Percentiles rank a stretch among this genome's conserved stretches.
Conservation (phyloP, 2,329 filamentous ascomycete species). For the Xylaria multiplex region DNA sequence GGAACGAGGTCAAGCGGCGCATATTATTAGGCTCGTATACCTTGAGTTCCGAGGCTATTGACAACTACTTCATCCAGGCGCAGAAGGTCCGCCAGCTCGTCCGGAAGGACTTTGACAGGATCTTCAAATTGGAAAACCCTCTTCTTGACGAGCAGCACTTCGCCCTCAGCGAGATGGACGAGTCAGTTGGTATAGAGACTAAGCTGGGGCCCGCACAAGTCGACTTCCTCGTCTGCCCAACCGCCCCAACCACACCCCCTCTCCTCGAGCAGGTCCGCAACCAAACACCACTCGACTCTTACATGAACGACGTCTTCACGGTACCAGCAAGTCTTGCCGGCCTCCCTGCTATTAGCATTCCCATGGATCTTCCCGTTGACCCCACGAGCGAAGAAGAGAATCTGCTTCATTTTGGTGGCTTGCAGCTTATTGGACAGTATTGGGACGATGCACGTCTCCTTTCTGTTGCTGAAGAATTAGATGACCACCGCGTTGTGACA, state of each 20-base stretch:
- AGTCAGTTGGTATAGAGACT: slow-evolving; percentile 60
- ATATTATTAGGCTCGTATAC: slow-evolving; percentile 92
- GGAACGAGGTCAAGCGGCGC: slow-evolving; percentile 83
- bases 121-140: slow-evolving; percentile 77
- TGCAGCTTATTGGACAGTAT: slow-evolving; percentile 85
- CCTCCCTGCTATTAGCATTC: slow-evolving; percentile 86
- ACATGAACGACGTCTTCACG: slow-evolving; percentile 95
- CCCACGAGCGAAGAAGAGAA: slow-evolving; percentile 48
- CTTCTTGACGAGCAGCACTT: slow-evolving; percentile 66
- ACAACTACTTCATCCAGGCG: slow-evolving; percentile 96
- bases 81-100: slow-evolving; percentile 88
- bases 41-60: slow-evolving; percentile 87
- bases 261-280: slow-evolving; percentile 65
- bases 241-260: slow-evolving; percentile 81
- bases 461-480: slow-evolving; percentile 58
- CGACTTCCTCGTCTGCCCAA: slow-evolving; percentile 89
- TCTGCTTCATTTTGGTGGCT: slow-evolving; percentile 61
- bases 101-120: slow-evolving; percentile 83
- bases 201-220: slow-evolving; percentile 72
- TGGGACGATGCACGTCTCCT: slow-evolving; percentile 77
- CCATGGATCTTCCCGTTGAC: slow-evolving; percentile 59
- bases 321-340: slow-evolving; percentile 94
- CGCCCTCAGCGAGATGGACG: slow-evolving; percentile 69
- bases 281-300: slow-evolving; percentile 74
- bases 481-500: too few relatives aligned